Evolutionary conservation across 495 filamentous ascomycete genomes (phyloP), one percentile per base, ranked within the genome.

Genomic region (Extremus antarcticus): DNA sequence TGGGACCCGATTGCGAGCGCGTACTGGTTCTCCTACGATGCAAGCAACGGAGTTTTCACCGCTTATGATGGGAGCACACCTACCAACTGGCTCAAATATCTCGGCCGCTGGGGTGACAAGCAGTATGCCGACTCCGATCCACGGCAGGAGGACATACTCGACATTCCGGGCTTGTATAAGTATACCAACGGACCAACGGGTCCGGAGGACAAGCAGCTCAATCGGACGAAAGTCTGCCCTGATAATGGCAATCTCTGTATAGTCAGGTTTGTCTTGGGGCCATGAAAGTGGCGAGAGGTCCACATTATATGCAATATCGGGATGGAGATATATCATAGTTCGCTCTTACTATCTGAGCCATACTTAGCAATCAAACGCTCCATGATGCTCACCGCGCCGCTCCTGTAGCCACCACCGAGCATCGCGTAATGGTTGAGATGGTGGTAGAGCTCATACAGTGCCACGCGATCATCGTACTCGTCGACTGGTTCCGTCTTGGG

Each of bases 81-180:
- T 50, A 87, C 81, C 0, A 77, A 77, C 51, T 97, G 91, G 92
- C 95, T 95, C 65, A 81, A 90, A 66, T 98, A 82, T 65, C 74
- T 73, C 13, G 92, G 92, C 23, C 83, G 82, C 53, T 98, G 92
- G 92, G 92, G 92, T n/a, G 92, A 98, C 65, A 89, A 90, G 62
- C 78, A 85, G 64, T 95, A 94, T 57, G 82, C 84, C 0, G 68
- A 94, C 1, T 76, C 77, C 25, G 92, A 98, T 59, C 53, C 63
- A 11, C 78, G 92, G 15, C 92, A 98, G 65, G 97, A 94, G 74
- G 29, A 35, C 29, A 35, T 35, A 7, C 29, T 35, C 13, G 75
- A 77, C 59, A 75, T 86, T 74, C 84, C 85, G 47, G 90, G 90
- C 0, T 84, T 94, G 65, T 94, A 94, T 61, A 88, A 96, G 68